These are phyloP conservation scores for Alternaria tenuissima DNA, from an alignment of 2,329 filamentous ascomycete species.

Conservation along the genomic window DNA sequence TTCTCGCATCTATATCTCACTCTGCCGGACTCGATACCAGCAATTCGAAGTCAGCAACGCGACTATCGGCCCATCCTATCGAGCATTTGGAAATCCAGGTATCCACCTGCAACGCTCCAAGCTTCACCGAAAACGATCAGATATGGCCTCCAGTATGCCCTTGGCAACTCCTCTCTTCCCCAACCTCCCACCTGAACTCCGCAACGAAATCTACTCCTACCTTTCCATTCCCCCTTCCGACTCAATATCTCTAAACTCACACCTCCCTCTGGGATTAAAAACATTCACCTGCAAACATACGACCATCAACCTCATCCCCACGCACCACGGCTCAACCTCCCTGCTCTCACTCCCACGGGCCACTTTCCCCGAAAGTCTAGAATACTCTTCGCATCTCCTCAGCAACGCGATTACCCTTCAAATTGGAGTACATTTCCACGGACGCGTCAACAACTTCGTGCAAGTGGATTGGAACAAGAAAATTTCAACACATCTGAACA, in stretches of 20 bases:
- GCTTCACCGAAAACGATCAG: neutral
- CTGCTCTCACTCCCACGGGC: conserved; percentile 33
- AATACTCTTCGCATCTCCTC: conserved; percentile 38
- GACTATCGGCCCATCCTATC: neutral
- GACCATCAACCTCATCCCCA: conserved; percentile 29
- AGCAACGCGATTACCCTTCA: conserved; percentile 28
- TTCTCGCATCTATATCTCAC: neutral
- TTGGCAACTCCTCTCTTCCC: conserved; percentile 29
- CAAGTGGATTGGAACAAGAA: conserved; percentile 42
- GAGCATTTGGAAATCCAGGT: neutral
- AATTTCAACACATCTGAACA: conserved; percentile 29
- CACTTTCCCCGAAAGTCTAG: conserved; percentile 33
- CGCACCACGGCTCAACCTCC: conserved; percentile 30
- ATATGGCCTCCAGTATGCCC: conserved; percentile 8
- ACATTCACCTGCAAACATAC: conserved; percentile 38
- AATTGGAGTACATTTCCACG: conserved; percentile 36
- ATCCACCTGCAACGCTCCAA: too few relatives aligned
- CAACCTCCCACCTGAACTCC: conserved; percentile 40
- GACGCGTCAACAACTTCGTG: conserved; percentile 36
- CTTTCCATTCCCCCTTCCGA: conserved; percentile 15
- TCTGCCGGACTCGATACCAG: neutral
- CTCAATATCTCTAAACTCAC: conserved; percentile 11
- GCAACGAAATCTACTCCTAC: conserved; percentile 41
- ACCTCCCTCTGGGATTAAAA: conserved; percentile 35
- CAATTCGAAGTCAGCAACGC: neutral